Evolutionary conservation across 371 early-diverging fungal species (phyloP).

Genomic region (Cokeromyces recurvatus): DNA sequence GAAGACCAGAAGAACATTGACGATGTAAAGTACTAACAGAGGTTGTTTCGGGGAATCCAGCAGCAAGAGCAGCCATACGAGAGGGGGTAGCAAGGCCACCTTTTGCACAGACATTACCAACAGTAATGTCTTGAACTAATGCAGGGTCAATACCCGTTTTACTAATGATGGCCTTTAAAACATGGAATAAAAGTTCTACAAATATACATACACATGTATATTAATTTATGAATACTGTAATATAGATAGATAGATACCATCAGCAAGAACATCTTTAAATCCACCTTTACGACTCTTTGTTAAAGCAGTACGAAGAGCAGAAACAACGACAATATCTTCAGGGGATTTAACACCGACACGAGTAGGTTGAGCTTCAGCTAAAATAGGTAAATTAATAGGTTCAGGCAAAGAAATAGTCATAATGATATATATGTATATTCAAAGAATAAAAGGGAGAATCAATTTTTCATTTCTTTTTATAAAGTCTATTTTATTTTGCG

Average conservation of each 20-base stretch:
- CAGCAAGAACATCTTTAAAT: constrained; percentile 90
- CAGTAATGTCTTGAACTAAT: constrained; percentile 91
- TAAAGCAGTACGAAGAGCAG: constrained; percentile 90
- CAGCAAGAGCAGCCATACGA: constrained; percentile 94
- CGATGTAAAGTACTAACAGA: constrained; percentile 92
- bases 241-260: too few relatives aligned
- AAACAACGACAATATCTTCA: constrained; percentile 84
- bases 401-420: too few relatives aligned
- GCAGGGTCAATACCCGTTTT: constrained; percentile 85
- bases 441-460: too few relatives aligned
- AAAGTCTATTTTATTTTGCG: too few relatives aligned
- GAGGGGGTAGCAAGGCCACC: constrained; percentile 86
- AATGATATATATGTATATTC: too few relatives aligned
- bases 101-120: constrained; percentile 92
- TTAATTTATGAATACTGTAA: not conserved
- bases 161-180: constrained; percentile 78
- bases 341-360: constrained; percentile 68
- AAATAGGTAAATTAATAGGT: constrained; percentile 21
- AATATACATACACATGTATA: not conserved
- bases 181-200: constrained; percentile 76
- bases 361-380: constrained; percentile 21
- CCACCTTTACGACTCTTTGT: constrained; percentile 90
- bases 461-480: too few relatives aligned
- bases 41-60: constrained; percentile 88
- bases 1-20: constrained; percentile 97